Evolutionary conservation across 2,329 filamentous ascomycete genomes (phyloP).

Genomic region (Dryadomyces quercivorus): DNA sequence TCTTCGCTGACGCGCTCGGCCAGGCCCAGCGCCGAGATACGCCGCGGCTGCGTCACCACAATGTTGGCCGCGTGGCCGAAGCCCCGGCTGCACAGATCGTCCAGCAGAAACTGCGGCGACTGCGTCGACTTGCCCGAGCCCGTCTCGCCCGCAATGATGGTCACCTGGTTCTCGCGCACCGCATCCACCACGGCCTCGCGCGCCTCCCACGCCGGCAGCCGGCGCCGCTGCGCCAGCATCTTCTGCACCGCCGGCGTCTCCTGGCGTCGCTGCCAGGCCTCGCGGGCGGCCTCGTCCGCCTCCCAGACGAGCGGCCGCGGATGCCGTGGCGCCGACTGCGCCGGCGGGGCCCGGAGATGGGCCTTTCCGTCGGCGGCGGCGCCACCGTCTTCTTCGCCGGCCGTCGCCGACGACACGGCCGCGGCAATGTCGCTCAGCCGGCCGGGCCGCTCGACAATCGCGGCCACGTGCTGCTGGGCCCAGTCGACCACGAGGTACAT

Average conservation of each 20-base stretch:
- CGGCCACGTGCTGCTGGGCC: slow-evolving; percentile 73
- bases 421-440: slow-evolving; percentile 73
- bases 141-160: slow-evolving; percentile 93
- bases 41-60: slow-evolving; percentile 86
- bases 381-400: slow-evolving; percentile 22
- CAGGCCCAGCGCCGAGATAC: slow-evolving; percentile 87
- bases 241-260: slow-evolving; percentile 51
- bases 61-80: slow-evolving; percentile 75
- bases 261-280: slow-evolving; percentile 61
- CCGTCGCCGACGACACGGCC: slow-evolving; percentile 55
- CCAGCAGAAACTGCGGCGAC: slow-evolving; percentile 88
- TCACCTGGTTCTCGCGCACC: slow-evolving; percentile 70
- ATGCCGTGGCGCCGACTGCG: slow-evolving; percentile 20
- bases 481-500: slow-evolving; percentile 84
- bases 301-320: slow-evolving; percentile 53
- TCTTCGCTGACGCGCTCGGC: slow-evolving; percentile 93
- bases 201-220: slow-evolving; percentile 78
- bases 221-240: slow-evolving; percentile 62
- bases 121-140: slow-evolving; percentile 96
- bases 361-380: neutral
- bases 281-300: slow-evolving; percentile 44
- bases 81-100: slow-evolving; percentile 69
- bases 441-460: slow-evolving; percentile 76
- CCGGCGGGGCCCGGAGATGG: neutral
- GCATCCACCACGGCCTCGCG: slow-evolving; percentile 64